phyloP scores from a whole-genome alignment of 768 basidiomycete species.

The Daedaleopsis sinensis region DNA sequence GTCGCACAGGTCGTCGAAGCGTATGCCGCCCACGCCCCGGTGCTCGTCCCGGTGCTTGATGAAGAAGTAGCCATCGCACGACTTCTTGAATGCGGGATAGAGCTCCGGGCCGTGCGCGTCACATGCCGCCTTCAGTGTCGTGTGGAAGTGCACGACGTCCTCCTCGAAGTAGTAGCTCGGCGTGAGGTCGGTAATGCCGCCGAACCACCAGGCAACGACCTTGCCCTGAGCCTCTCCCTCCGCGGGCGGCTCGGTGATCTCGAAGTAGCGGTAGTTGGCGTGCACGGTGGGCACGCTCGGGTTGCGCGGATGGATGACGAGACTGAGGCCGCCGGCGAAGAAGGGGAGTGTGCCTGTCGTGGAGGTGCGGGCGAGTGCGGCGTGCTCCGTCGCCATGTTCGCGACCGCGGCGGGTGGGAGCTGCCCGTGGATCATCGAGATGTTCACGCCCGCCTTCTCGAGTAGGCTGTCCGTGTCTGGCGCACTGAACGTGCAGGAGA shows the following conservation, averaged over 20 bases:
- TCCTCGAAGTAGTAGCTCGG: conserved; percentile 90
- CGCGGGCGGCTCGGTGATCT: conserved; percentile 64
- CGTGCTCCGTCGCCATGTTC: conserved; percentile 95
- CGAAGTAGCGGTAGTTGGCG: conserved; percentile 97
- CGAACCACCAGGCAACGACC: conserved; percentile 96
- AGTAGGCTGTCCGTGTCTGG: conserved; percentile 54
- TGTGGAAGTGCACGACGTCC: conserved; percentile 88
- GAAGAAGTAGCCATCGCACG: conserved; percentile 98
- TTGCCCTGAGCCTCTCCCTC: conserved; percentile 39
- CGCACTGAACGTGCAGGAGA: conserved; percentile 79
- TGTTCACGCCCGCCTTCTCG: conserved; percentile 96
- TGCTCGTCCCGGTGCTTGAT: conserved; percentile 88
- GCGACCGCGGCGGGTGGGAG: conserved; percentile 88
- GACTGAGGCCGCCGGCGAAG: conserved; percentile 89
- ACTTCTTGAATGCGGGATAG: conserved; percentile 84
- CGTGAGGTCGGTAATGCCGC: conserved; percentile 93
- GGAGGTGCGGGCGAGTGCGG: conserved; percentile 60
- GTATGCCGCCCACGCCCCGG: conserved; percentile 91
- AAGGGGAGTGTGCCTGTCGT: conserved; percentile 66
- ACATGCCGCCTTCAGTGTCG: conserved; percentile 73
- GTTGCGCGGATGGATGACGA: conserved; percentile 93
- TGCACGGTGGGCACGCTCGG: conserved; percentile 96
- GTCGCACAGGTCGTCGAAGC: conserved; percentile 90
- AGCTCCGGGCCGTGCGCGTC: conserved; percentile 68
- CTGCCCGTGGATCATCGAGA: conserved; percentile 85